phyloP scores from a whole-genome alignment of 2,329 filamentous ascomycete species.

The Diplodia corticola region DNA sequence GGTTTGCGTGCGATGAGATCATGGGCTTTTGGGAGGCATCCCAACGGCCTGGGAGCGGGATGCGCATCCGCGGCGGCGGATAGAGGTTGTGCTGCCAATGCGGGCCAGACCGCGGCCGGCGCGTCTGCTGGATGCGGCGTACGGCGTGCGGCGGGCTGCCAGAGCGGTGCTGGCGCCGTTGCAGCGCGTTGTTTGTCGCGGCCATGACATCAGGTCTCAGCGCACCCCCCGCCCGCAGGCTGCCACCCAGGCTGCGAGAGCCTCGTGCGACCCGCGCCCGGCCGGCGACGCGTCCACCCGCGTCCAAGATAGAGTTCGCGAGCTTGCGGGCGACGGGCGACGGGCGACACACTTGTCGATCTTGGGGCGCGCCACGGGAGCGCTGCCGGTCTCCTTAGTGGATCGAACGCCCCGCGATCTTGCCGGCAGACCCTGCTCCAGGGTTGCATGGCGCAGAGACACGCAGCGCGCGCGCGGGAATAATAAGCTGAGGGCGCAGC shows the following conservation, averaged over 20 bases:
- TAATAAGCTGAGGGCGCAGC: not conserved
- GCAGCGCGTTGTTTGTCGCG: not conserved
- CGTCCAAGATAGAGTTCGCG: not conserved
- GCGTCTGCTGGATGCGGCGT: not conserved
- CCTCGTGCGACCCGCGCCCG: not conserved
- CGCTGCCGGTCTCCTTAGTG: not conserved
- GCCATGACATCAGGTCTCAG: slow-evolving; percentile 1
- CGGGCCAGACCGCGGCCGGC: not conserved
- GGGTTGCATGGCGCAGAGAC: slow-evolving; percentile 12
- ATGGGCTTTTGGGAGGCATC: slow-evolving; percentile 1
- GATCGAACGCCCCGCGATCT: slow-evolving; percentile 10
- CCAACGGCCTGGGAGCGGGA: slow-evolving; percentile 13
- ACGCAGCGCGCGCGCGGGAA: not conserved
- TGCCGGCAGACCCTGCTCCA: not conserved
- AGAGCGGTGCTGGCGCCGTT: not conserved
- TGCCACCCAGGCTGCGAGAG: not conserved
- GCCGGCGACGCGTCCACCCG: not conserved
- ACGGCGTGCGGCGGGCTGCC: too few species aligned
- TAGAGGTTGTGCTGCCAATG: not conserved
- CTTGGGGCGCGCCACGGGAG: slow-evolving; percentile 4
- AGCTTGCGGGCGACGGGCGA: not conserved
- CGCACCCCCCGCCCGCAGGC: not conserved
- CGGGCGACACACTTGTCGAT: not conserved
- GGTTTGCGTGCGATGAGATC: not conserved
- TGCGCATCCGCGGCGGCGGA: slow-evolving; percentile 6